These are phyloP conservation scores for Cutaneotrichosporon cutaneum DNA, from an alignment of 1,284 basidiomycete genomes.

Conservation along the genomic window DNA sequence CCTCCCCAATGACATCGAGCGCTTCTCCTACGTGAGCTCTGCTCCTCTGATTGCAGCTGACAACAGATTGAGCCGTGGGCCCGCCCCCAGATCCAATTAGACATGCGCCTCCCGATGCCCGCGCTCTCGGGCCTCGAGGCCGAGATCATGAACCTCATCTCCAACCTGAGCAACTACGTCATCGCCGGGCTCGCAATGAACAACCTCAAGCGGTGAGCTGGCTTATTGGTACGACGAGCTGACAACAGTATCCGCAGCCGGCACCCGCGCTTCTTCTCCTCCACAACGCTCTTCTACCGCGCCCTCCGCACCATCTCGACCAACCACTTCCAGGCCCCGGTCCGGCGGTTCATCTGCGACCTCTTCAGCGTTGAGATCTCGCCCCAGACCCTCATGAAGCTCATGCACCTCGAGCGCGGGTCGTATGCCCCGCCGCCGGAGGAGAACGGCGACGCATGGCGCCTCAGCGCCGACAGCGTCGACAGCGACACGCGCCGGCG, in stretches of 20 bases:
- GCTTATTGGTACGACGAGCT: not conserved
- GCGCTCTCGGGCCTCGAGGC: slow-evolving; percentile 70
- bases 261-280: slow-evolving; percentile 65
- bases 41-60: slow-evolving; percentile 1
- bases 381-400: slow-evolving; percentile 34
- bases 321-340: slow-evolving; percentile 83
- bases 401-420: slow-evolving; percentile 34
- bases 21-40: slow-evolving; percentile 72
- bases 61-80: slow-evolving; percentile 75
- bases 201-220: slow-evolving; percentile 70
- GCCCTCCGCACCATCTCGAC: slow-evolving; percentile 80
- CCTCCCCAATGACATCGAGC: slow-evolving; percentile 75
- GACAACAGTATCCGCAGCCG: slow-evolving; percentile 71
- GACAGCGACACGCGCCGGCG: slow-evolving; percentile 16
- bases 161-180: slow-evolving; percentile 93
- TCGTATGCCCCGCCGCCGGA: slow-evolving; percentile 15
- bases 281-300: slow-evolving; percentile 74
- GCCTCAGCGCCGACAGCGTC: not conserved
- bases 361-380: slow-evolving; percentile 77
- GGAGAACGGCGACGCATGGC: not conserved
- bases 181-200: slow-evolving; percentile 90
- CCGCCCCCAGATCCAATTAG: slow-evolving; percentile 35
- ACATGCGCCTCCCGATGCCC: slow-evolving; percentile 60
- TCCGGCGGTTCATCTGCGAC: slow-evolving; percentile 87
- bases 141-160: slow-evolving; percentile 85